Percentiles rank a stretch among this genome's conserved stretches.
Evolutionary conservation across 345 rosid species (phyloP).

Genomic region (Populus pruinosa): DNA sequence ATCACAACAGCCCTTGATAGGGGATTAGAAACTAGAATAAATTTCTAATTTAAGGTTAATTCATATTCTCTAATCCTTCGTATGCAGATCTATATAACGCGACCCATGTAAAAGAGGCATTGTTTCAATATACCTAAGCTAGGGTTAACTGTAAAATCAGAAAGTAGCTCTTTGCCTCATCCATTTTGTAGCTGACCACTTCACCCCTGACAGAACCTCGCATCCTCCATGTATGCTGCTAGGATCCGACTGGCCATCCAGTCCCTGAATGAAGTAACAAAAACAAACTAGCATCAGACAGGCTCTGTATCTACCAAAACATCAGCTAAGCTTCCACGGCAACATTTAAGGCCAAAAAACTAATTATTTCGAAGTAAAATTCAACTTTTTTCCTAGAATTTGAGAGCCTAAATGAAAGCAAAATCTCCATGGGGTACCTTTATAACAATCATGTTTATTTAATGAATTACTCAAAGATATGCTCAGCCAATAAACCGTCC

Average conservation of each 20-base stretch:
- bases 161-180: constrained; percentile 66
- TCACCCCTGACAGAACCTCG: constrained; percentile 75
- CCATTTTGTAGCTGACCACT: constrained; percentile 99
- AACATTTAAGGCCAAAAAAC: not conserved
- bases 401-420: too few species aligned
- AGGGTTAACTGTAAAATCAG: constrained; percentile 28
- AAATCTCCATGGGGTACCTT: too few species aligned
- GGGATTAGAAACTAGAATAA: not conserved
- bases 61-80: constrained; percentile 4
- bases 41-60: not conserved
- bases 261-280: constrained; percentile 42
- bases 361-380: not conserved
- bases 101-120: not conserved
- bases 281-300: not conserved
- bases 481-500: too few species aligned
- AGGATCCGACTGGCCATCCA: constrained; percentile 80
- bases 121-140: not conserved
- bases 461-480: too few species aligned
- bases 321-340: not conserved
- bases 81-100: not conserved
- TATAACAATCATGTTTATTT: too few species aligned
- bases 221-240: constrained; percentile 92
- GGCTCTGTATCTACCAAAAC: not conserved
- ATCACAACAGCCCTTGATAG: not conserved
- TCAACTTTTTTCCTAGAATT: not conserved